Base-by-base conservation (phyloP, 2,329 filamentous ascomycete genomes). In the Dothistroma pini region DNA sequence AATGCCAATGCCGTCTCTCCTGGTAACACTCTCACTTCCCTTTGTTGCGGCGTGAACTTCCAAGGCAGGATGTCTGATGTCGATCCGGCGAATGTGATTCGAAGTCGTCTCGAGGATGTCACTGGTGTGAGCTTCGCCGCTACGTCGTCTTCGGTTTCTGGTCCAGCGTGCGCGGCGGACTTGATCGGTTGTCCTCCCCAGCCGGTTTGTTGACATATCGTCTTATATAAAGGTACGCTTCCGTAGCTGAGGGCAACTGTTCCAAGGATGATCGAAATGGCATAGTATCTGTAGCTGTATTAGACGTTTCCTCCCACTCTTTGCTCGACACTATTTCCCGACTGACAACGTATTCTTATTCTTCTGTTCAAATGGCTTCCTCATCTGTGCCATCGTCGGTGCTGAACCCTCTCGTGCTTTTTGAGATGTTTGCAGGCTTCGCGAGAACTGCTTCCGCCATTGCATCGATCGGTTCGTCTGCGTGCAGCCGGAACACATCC, bases 1-100 rank as follows among this genome's bases (percentile, higher is more conserved):
- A 99, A 99, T 3, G 96, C 95, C 66, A 99, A 81, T 4, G 95
- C 95, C 2, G 95, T 99, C 81, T 99, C 95, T 66, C 96, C 96
- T 0, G 95, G 96, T 1, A 97, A 82, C 0, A 99, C 93, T 59
- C 91, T 87, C 56, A 99, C 95, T 80, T 99, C 95, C 60, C 93
- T 90, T 80, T 99, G 95, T 77, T 99, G 95, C 1, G 95, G 95
- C 1, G 87, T 87, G 76, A 99, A 99, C 75, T 97, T 97, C 95
- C 95, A 99, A 0, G 93, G 93, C 31, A 99, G 83, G 0, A 96
- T 87, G 74, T 97, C 95, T 1, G 93, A 97, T 1, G 97, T 93
- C 31, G 91, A 96, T 53, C 93, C 90, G 73, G 92, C 95, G 84
- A 99, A 99, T 29, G 93, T 97, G 66, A 99, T 93, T 63, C 91